Conservation (phyloP, 73 alveolate genomes). For the Urostyla sp. region DNA sequence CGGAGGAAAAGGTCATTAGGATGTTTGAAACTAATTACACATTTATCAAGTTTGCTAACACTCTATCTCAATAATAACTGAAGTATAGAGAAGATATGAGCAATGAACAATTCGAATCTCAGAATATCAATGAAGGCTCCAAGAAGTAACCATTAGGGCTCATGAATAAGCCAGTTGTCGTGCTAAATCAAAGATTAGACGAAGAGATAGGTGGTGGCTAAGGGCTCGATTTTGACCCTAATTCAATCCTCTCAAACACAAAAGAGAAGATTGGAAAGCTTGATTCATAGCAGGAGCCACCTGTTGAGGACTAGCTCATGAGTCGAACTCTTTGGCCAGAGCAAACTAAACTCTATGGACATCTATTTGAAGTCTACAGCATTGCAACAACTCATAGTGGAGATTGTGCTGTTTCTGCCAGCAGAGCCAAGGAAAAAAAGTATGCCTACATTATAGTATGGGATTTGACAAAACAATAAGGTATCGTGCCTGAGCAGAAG, state of each 20-base stretch:
- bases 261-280: conserved; percentile 66
- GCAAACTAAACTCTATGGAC: conserved; percentile 96
- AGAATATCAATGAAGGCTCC: conserved; percentile 76
- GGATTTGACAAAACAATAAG: conserved; percentile 70
- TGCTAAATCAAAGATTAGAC: conserved; percentile 32
- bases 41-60: conserved; percentile 77
- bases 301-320: conserved; percentile 92
- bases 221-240: conserved; percentile 79
- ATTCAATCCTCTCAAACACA: conserved; percentile 73
- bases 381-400: conserved; percentile 86
- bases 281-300: conserved; percentile 78
- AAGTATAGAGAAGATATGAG: conserved; percentile 74
- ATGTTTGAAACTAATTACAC: conserved; percentile 89
- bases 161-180: conserved; percentile 85
- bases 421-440: conserved; percentile 91
- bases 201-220: conserved; percentile 74
- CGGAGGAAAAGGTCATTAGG: conserved; percentile 96
- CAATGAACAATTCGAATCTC: conserved; percentile 86
- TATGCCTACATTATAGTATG: conserved; percentile 94
- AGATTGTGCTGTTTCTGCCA: conserved; percentile 92
- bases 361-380: conserved; percentile 94
- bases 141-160: conserved; percentile 88
- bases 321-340: conserved; percentile 98
- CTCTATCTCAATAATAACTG: conserved; percentile 57
- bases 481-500: conserved; percentile 75